These are phyloP conservation scores for Phytophthora rubi DNA, from an alignment of 352 stramenopile genomes.

Conservation along the genomic window DNA sequence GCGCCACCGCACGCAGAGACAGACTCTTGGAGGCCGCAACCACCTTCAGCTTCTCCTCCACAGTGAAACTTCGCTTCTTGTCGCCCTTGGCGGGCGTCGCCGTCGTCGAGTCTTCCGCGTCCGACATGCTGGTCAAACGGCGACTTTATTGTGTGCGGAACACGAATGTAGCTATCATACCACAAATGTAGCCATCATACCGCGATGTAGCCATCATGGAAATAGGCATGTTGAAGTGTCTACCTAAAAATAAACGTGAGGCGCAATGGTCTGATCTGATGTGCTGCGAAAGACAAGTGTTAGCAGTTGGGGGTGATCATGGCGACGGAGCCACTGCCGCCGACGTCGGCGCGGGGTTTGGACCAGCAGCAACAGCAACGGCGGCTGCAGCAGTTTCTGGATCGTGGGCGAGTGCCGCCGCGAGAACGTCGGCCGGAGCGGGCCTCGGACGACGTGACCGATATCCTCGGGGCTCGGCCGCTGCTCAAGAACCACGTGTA, in stretches of 20 bases:
- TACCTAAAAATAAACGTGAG: conserved; percentile 12
- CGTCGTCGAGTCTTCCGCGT: conserved; percentile 1
- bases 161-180: background rate
- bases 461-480: conserved; percentile 59
- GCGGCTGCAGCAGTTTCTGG: conserved; percentile 54
- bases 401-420: conserved; percentile 37
- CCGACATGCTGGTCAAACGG: conserved; percentile 8
- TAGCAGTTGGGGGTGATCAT: background rate
- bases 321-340: conserved; percentile 26
- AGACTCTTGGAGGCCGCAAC: conserved; percentile 60
- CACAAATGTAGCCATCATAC: background rate
- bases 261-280: background rate
- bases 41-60: conserved; percentile 73
- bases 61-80: conserved; percentile 83
- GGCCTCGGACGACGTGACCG: conserved; percentile 69
- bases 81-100: conserved; percentile 26
- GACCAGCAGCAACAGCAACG: conserved; percentile 43
- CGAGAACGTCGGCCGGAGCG: conserved; percentile 42
- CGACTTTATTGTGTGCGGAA: background rate
- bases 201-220: conserved; percentile 13
- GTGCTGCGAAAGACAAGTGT: background rate
- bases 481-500: conserved; percentile 70
- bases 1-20: conserved; percentile 61
- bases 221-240: conserved; percentile 15
- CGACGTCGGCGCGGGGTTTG: conserved; percentile 19